Base-by-base conservation (phyloP, 2,329 filamentous ascomycete species). In the Nannizzia gypsea region DNA sequence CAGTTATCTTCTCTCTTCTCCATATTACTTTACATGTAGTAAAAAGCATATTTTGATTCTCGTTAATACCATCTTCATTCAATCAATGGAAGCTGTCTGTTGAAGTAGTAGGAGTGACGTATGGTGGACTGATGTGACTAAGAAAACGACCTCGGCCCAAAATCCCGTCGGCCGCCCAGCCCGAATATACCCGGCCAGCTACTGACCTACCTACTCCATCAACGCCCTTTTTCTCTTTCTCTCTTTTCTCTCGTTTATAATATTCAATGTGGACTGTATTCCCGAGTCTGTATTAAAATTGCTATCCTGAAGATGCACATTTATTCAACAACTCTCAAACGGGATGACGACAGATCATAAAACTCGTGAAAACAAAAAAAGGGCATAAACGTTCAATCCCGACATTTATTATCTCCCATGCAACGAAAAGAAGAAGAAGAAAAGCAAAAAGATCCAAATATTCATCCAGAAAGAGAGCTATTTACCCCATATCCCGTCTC, bases 341-440 rank as follows among this genome's bases (percentile, higher is more conserved):
- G 5, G 13, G 44, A 50, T 24, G 20, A 26, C n/a, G 24, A 26
- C 11, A 20, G 31, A 17, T 28, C 11, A 17, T 31, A 34, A 34
- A 54, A 15, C 28, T 54, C 31, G n/a, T 36, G 31, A 36, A 36
- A 36, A 36, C 2, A 54, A 34, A 46, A n/a, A 24, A 15, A 15
- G n/a, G n/a, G 44, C 44, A 26, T 50, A 9, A 24, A 50, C 5
- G n/a, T 22, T 8, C 50, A 34, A 36, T 54, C 8, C 26, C 50
- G n/a, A 13, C 50, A 20, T 54, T 54, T 54, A 54, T 54, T 54
- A 34, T 54, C 28, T 54, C 26, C 44, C 28, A 54, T 54, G 50
- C 50, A 54, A 54, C 28, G 31, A 22, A 54, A n/a, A 34, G n/a
- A n/a, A n/a, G n/a, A n/a, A n/a, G n/a, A n/a, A n/a, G n/a, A 34